phyloP scores from a whole-genome alignment of 305 asterid genomes.

The Plantago rigida region DNA sequence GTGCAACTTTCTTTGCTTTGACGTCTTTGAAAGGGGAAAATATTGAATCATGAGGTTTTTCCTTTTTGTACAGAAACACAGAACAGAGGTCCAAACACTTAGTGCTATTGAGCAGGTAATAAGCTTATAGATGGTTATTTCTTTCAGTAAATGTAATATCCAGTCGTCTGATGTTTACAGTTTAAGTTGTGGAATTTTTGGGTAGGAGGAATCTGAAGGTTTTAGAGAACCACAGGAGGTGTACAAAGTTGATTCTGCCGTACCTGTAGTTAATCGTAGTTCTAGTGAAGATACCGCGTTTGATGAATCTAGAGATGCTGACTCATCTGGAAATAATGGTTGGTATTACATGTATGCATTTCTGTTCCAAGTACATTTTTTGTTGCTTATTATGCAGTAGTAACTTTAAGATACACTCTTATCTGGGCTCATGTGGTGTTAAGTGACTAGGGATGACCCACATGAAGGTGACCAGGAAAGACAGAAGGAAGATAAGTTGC shows the following conservation, averaged over 20 bases:
- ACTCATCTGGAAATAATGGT: conserved; percentile 35
- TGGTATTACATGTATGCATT: conserved; percentile 26
- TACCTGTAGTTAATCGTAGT: conserved; percentile 34
- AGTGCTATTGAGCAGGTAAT: conserved; percentile 59
- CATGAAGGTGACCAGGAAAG: conserved; percentile 29
- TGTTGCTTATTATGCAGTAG: not conserved
- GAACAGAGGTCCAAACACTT: conserved; percentile 51
- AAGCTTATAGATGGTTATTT: conserved; percentile 12
- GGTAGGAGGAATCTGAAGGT: conserved; percentile 49
- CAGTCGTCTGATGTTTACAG: conserved; percentile 8
- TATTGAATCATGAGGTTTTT: conserved; percentile 10
- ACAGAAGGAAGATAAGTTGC: conserved; percentile 24
- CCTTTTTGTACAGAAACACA: conserved; percentile 54
- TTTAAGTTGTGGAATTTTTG: conserved; percentile 22
- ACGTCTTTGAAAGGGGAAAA: conserved; percentile 4
- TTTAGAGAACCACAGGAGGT: conserved; percentile 63
- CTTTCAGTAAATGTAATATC: conserved; percentile 1
- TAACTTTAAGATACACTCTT: conserved; percentile 12
- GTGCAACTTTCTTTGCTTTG: not conserved
- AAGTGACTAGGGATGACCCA: conserved; percentile 31
- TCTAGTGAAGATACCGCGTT: conserved; percentile 29
- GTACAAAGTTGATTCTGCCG: conserved; percentile 50
- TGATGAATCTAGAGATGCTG: conserved; percentile 30
- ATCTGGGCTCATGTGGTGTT: conserved; percentile 27
- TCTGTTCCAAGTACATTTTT: conserved; percentile 1